A percentile compares a stretch with the other conserved stretches of the same genome.
These are phyloP conservation scores for Pisolithus albus DNA, from an alignment of 768 basidiomycete species.

Conservation along the genomic window DNA sequence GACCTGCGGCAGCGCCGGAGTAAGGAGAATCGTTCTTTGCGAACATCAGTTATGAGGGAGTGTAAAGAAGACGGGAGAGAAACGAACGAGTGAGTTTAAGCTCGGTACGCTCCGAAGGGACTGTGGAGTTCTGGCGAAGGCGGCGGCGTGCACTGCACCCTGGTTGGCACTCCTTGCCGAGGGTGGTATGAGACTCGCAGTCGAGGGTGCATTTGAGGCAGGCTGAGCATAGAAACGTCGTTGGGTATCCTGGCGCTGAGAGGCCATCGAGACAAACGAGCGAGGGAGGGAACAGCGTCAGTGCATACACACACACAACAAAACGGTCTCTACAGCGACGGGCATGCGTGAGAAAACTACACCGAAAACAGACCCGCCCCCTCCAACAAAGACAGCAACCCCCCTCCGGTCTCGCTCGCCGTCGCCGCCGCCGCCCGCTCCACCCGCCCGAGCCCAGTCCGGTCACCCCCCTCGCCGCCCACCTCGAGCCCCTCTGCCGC, in stretches of 20 bases:
- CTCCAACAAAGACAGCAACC: constrained; percentile 42
- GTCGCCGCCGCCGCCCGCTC: constrained; percentile 35
- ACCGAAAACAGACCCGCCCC: constrained; percentile 30
- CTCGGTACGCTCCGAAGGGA: constrained; percentile 35
- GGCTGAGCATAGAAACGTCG: constrained; percentile 37
- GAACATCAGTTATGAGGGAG: neutral
- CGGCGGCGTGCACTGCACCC: constrained; percentile 35
- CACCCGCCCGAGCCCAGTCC: constrained; percentile 40
- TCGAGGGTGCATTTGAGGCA: constrained; percentile 40
- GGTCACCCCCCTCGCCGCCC: constrained; percentile 36
- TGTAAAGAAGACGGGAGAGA: neutral
- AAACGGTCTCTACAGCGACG: too few relatives aligned
- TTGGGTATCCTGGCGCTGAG: constrained; percentile 31
- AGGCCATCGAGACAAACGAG: constrained; percentile 23
- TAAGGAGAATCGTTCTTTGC: constrained; percentile 38
- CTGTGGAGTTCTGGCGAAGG: constrained; percentile 34
- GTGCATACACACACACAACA: too few relatives aligned
- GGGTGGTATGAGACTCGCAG: constrained; percentile 43
- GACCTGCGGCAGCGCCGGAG: constrained; percentile 26
- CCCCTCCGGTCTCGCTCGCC: constrained; percentile 29
- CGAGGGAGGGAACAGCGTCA: too few relatives aligned
- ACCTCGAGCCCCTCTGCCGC: constrained; percentile 35
- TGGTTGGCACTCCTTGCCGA: constrained; percentile 21
- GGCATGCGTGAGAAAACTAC: too few relatives aligned
- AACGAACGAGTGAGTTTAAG: constrained; percentile 35